Base-by-base conservation (phyloP, 2,329 filamentous ascomycete species). In the Didymosphaeria variabile region DNA sequence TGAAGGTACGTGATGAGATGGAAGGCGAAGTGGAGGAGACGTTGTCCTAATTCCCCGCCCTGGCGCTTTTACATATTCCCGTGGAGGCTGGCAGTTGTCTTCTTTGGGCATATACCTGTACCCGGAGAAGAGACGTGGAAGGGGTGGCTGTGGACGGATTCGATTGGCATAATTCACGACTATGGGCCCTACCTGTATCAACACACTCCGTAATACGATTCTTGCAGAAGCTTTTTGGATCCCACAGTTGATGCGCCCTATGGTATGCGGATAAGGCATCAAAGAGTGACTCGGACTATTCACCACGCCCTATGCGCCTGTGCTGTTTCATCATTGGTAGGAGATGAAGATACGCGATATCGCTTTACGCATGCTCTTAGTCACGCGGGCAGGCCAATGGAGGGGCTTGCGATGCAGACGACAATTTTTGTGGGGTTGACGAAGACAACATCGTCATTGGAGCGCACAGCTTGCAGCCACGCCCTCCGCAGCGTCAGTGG, bases 171-270 rank as follows among this genome's bases (percentile, higher is more conserved):
- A 61, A 61, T 65, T 64, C 62, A 60, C 55, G 58, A 55, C 58
- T 45, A 59, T 46, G 59, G 61, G 55, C 62, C 38, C 49, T 55
- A 50, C 60, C 67, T 75, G 73, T 77, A 73, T 72, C 72, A 73
- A 72, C 70, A 75, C 58, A 64, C 60, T 40, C 60, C 66, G 63
- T 59, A 67, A 70, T 69, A 67, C 55, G 65, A 69, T 60, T 60
- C 67, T 66, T 68, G 64, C 59, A 64, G 57, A 58, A 47, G 50
- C n/a, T 13, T 46, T 46, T 42, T 40, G 50, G 50, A 57, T 40
- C 32, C 9, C 17, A 46, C 29, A 23, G 15, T 9, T 46, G 5
- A 32, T 46, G 31, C 42, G 23, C 12, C 45, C 23, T 29, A 40
- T 40, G 36, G 36, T 15, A 6, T 17, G 12, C 15, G 5, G 15